Conservation (phyloP, 2,329 filamentous ascomycete species). For the Emergomyces pasteurianus region DNA sequence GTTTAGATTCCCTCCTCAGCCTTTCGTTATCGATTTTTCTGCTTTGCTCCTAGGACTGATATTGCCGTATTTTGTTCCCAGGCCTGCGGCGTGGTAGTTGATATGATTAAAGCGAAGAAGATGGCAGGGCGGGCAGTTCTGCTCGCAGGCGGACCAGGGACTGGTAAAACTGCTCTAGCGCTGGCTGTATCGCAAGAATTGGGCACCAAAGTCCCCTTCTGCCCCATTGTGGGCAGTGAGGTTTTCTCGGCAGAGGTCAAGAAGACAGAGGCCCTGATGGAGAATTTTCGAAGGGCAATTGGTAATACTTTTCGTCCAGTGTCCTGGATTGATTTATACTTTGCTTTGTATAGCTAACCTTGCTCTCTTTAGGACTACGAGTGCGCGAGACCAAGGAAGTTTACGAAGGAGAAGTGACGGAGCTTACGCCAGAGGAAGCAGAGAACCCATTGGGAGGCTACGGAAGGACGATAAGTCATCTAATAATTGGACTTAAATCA, state of each 20-base stretch:
- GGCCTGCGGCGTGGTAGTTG: conserved; percentile 93
- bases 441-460: conserved; percentile 96
- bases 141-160: conserved; percentile 86
- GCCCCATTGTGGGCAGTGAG: conserved; percentile 94
- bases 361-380: conserved; percentile 48
- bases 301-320: conserved; percentile 36
- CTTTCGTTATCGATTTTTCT: conserved; percentile 6
- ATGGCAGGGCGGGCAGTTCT: conserved; percentile 93
- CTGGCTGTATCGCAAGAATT: conserved; percentile 93
- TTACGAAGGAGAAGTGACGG: conserved; percentile 96
- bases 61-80: conserved; percentile 23
- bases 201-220: conserved; percentile 96
- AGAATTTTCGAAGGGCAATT: conserved; percentile 95
- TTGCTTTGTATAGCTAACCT: conserved; percentile 7
- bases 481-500: conserved; percentile 89
- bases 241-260: conserved; percentile 97
- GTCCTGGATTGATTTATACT: background rate
- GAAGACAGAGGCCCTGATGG: conserved; percentile 98
- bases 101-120: conserved; percentile 90
- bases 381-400: conserved; percentile 99
- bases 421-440: conserved; percentile 92
- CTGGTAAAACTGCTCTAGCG: conserved; percentile 92
- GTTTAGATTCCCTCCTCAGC: conserved; percentile 11
- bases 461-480: conserved; percentile 91
- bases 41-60: background rate